Conservation (phyloP, 257 asterid genomes). For the Schizonepeta tenuifolia region DNA sequence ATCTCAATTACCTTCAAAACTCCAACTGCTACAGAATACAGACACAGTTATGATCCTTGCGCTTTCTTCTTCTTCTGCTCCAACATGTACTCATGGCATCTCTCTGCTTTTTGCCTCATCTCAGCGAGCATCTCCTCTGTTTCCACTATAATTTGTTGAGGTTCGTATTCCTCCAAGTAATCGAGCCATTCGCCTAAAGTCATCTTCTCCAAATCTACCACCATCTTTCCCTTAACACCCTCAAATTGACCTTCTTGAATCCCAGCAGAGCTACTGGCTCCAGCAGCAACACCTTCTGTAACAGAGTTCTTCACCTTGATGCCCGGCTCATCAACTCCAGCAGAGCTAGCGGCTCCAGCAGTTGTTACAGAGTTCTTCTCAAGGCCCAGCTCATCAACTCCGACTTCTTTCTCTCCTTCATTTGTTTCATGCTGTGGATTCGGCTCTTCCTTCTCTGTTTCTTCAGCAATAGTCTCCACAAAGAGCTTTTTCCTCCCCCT, state of each 20-base stretch:
- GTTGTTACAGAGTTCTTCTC: slow-evolving; percentile 13
- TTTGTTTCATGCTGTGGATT: slow-evolving; percentile 6
- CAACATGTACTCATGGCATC: slow-evolving; percentile 57
- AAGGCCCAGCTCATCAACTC: slow-evolving; percentile 1
- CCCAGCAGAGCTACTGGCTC: slow-evolving; percentile 43
- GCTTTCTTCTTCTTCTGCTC: slow-evolving; percentile 48
- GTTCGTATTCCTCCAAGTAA: slow-evolving; percentile 54
- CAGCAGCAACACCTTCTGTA: slow-evolving; percentile 33
- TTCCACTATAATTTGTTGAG: slow-evolving; percentile 61
- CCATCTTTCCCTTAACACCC: slow-evolving; percentile 18
- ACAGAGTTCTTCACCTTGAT: not conserved
- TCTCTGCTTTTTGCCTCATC: slow-evolving; percentile 64
- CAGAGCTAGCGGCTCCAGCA: slow-evolving; percentile 38
- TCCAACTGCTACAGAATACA: not conserved
- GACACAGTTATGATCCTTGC: slow-evolving; percentile 5
- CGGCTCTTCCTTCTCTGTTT: slow-evolving; percentile 33
- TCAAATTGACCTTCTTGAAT: slow-evolving; percentile 20
- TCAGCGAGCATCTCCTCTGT: slow-evolving; percentile 65
- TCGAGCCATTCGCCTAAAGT: slow-evolving; percentile 73
- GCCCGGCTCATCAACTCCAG: slow-evolving; percentile 26
- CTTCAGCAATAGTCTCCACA: slow-evolving; percentile 31
- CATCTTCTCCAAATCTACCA: slow-evolving; percentile 61
- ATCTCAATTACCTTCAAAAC: slow-evolving; percentile 24
- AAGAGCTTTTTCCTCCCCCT: slow-evolving; percentile 38
- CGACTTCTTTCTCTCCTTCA: slow-evolving; percentile 28